Conservation (phyloP, 2,329 filamentous ascomycete genomes). For the Cladosporium sp. region DNA sequence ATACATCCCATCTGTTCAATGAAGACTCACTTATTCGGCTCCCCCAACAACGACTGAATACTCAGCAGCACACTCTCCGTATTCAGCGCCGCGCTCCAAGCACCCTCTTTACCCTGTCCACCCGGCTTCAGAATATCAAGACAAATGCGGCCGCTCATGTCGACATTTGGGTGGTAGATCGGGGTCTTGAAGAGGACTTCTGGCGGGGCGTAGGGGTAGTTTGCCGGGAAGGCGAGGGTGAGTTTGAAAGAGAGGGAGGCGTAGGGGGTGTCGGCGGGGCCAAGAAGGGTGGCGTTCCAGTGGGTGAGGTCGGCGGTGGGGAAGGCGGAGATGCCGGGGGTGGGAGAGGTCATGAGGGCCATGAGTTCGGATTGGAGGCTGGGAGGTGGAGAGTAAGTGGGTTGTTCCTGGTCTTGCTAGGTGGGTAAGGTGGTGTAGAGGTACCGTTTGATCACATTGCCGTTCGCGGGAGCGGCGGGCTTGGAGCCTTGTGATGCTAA, state of each 20-base stretch:
- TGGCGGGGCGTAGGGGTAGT: constrained; percentile 90
- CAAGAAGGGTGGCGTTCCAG: constrained; percentile 92
- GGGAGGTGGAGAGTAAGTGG: constrained; percentile 21
- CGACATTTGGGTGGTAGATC: constrained; percentile 98
- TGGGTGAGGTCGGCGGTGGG: constrained; percentile 87
- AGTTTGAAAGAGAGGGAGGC: constrained; percentile 87
- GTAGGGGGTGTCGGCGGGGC: constrained; percentile 89
- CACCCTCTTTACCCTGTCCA: constrained; percentile 57
- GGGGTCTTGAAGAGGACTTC: constrained; percentile 96
- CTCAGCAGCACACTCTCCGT: constrained; percentile 91
- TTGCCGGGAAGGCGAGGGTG: constrained; percentile 82
- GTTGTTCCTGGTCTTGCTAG: neutral
- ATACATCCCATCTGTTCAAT: neutral
- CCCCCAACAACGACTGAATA: constrained; percentile 89
- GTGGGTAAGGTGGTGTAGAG: constrained; percentile 20
- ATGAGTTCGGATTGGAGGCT: constrained; percentile 97
- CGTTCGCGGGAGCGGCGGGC: constrained; percentile 34
- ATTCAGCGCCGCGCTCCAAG: constrained; percentile 98
- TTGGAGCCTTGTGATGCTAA: constrained; percentile 36
- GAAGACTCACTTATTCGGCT: constrained; percentile 87
- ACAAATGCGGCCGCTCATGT: constrained; percentile 95
- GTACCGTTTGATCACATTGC: constrained; percentile 52
- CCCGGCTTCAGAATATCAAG: constrained; percentile 83
- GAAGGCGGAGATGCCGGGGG: constrained; percentile 92
- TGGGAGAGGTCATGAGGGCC: constrained; percentile 95